A percentile compares a stretch with the other conserved stretches of the same genome.
phyloP scores from a whole-genome alignment of 1,139 yeast genomes.

The Zygosaccharomyces sapae region DNA sequence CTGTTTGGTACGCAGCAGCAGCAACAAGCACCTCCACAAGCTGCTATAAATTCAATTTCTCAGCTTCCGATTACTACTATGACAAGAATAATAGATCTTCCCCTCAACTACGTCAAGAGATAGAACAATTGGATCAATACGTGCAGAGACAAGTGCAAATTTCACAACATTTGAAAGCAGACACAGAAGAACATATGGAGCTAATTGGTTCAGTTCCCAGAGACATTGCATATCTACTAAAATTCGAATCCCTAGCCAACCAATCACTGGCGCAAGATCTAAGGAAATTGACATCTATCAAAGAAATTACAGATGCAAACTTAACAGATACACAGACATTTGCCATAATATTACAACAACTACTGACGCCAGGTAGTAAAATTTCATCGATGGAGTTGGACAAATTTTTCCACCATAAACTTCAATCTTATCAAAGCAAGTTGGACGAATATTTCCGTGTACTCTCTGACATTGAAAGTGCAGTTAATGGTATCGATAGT shows the following conservation, averaged over 20 bases:
- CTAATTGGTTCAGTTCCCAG: constrained; percentile 76
- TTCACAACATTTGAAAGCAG: constrained; percentile 71
- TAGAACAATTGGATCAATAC: constrained; percentile 78
- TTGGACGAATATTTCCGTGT: constrained; percentile 64
- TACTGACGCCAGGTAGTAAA: constrained; percentile 64
- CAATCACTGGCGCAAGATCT: constrained; percentile 65
- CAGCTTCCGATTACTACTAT: constrained; percentile 65
- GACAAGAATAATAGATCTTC: constrained; percentile 83
- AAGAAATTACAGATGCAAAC: constrained; percentile 43
- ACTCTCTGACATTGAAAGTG: constrained; percentile 66
- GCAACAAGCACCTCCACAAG: constrained; percentile 34
- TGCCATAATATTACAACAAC: constrained; percentile 59
- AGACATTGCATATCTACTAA: constrained; percentile 70
- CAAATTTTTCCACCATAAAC: constrained; percentile 50
- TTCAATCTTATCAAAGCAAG: constrained; percentile 49
- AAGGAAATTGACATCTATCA: constrained; percentile 44
- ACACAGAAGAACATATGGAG: constrained; percentile 60
- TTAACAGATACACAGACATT: constrained; percentile 60
- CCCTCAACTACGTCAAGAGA: constrained; percentile 70
- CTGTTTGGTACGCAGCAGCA: constrained; percentile 35
- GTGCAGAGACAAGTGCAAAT: constrained; percentile 79
- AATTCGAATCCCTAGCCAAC: constrained; percentile 57
- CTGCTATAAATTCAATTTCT: constrained; percentile 33
- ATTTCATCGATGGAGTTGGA: constrained; percentile 54
- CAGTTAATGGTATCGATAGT: constrained; percentile 67